Evolutionary conservation across 2,329 filamentous ascomycete genomes (phyloP).

Genomic region (Beauveria bassiana): DNA sequence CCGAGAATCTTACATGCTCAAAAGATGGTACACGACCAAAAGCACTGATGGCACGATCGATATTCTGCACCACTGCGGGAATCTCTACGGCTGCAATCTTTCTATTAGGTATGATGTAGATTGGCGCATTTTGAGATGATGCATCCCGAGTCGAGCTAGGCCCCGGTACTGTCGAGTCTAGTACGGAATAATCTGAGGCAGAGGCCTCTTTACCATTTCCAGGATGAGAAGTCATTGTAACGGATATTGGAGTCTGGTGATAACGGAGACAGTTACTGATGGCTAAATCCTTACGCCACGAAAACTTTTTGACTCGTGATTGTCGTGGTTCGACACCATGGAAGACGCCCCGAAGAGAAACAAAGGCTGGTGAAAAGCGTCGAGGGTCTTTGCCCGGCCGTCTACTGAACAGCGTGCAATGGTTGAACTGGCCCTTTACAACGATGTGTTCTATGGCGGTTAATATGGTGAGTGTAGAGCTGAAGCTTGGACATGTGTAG

Average conservation of each 20-base stretch:
- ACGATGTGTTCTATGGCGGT: background rate
- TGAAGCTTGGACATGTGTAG: background rate
- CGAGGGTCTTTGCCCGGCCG: background rate
- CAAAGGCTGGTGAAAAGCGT: background rate
- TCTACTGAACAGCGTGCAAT: background rate
- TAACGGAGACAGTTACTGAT: background rate
- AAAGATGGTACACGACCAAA: slow-evolving; percentile 33
- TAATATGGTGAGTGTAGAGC: background rate
- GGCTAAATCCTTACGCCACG: background rate
- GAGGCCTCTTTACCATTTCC: background rate
- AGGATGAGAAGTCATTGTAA: background rate
- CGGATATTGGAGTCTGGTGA: background rate
- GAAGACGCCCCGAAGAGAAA: background rate
- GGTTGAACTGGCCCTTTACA: background rate
- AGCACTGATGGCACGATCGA: slow-evolving; percentile 34
- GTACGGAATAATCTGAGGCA: background rate
- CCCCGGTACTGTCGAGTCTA: background rate
- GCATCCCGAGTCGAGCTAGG: background rate
- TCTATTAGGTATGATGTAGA: slow-evolving; percentile 27
- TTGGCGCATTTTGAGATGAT: slow-evolving; percentile 20
- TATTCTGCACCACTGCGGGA: slow-evolving; percentile 34
- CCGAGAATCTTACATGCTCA: slow-evolving; percentile 26
- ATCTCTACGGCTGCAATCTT: slow-evolving; percentile 34
- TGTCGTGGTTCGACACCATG: background rate
- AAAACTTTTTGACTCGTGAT: background rate